Conservation (phyloP, 2,329 filamentous ascomycete genomes). For the Fusarium algeriense region DNA sequence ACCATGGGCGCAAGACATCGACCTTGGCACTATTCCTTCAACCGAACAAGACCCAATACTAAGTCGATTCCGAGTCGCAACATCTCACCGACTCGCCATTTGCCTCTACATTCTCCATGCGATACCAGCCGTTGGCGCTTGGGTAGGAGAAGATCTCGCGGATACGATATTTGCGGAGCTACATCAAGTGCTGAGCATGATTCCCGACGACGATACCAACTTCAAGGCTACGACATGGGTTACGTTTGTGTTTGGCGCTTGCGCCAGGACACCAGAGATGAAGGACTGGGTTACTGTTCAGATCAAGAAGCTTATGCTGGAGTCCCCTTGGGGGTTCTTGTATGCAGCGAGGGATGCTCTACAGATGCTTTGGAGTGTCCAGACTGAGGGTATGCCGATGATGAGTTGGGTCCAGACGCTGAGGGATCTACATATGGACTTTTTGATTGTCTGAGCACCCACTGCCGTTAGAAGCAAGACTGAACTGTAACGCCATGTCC, state of each 20-base stretch:
- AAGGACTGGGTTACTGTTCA: slow-evolving; percentile 64
- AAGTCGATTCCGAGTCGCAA: slow-evolving; percentile 56
- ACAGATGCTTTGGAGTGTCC: slow-evolving; percentile 57
- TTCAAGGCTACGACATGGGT: slow-evolving; percentile 70
- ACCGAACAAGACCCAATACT: slow-evolving; percentile 52
- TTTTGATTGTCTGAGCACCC: slow-evolving; percentile 51
- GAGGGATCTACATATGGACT: slow-evolving; percentile 57
- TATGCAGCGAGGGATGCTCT: slow-evolving; percentile 61
- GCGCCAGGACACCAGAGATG: slow-evolving; percentile 57
- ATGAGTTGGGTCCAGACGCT: slow-evolving; percentile 60
- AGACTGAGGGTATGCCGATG: slow-evolving; percentile 47
- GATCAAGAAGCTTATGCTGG: slow-evolving; percentile 55
- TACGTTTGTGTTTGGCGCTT: slow-evolving; percentile 67
- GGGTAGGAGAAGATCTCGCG: slow-evolving; percentile 46
- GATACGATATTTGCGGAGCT: slow-evolving; percentile 59
- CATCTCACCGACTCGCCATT: slow-evolving; percentile 58
- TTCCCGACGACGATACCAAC: slow-evolving; percentile 63
- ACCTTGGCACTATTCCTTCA: slow-evolving; percentile 52
- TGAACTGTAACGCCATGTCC: no score
- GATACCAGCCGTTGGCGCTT: slow-evolving; percentile 46
- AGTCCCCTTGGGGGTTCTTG: slow-evolving; percentile 63
- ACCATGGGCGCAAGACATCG: slow-evolving; percentile 56
- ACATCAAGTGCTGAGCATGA: slow-evolving; percentile 59
- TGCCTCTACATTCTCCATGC: slow-evolving; percentile 62
- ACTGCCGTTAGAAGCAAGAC: no score